Base-by-base conservation (phyloP, 306 rosid species). In the Cucumis melo region DNA sequence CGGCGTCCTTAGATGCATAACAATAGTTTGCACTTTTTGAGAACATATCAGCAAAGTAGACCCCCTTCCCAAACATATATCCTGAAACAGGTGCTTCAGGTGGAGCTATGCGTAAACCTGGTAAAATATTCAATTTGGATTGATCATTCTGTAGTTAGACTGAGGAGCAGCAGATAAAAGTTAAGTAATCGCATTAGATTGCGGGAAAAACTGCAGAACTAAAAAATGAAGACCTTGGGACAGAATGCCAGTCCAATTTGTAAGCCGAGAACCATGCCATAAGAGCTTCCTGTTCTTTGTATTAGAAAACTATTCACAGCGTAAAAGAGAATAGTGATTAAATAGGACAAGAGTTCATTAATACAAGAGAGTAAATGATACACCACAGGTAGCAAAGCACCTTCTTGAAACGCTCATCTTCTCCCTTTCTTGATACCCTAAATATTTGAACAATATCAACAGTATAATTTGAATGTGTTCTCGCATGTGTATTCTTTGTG, bases 1-100 rank as follows among this genome's bases (percentile, higher is more conserved):
- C 56, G 68, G 83, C 73, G 13, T 76, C 81, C 17, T 63, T 82
- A 68, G 89, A 51, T 77, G 99, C 91, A 81, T 83, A 89, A 82
- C 98, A 95, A 83, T 92, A 95, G 79, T 95, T 92, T 79, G 97
- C 99, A 53, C 99, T 95, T 89, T 92, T 95, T 76, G 99, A 95
- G 92, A 92, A 92, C 99, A 95, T 95, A 85, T 92, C 99, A 10
- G 99, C 98, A 68, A 95, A 95, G 87, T 95, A 92, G 44, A 92
- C 88, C 60, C 99, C 99, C 82, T 95, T 95, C 55, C 98, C 98
- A 78, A 95, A 95, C 99, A 95, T 92, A 89, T 92, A 92, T 56
- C 98, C 99, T 59, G 96, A 89, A 48, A 86, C 89, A 6, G 98
- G 99, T 54, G 98, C 99, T 87, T 92, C 99, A 9, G 97, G 92